Conservation (phyloP, 176 grass and related monocot species). For the Oryza meyeriana region DNA sequence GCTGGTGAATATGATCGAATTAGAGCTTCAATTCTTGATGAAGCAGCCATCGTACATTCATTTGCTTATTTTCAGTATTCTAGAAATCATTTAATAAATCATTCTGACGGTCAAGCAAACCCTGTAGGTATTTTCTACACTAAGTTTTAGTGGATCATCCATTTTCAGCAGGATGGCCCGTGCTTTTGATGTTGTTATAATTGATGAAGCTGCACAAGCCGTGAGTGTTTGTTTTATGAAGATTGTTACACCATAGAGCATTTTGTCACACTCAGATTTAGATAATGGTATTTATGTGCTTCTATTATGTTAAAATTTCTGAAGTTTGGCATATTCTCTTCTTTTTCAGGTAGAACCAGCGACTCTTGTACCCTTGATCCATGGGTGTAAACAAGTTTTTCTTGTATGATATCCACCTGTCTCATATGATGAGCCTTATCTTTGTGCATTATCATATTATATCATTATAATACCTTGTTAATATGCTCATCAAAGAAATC, state of each 20-base stretch:
- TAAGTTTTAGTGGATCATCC: constrained; percentile 91
- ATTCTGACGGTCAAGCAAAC: constrained; percentile 30
- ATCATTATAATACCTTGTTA: constrained; percentile 10
- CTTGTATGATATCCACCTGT: constrained; percentile 55
- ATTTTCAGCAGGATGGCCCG: constrained; percentile 82
- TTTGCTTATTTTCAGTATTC: constrained; percentile 24
- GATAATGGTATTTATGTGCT: constrained; percentile 11
- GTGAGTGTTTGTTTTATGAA: constrained; percentile 49
- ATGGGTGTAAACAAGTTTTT: constrained; percentile 98
- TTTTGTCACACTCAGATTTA: constrained; percentile 13
- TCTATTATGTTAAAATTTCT: constrained; percentile 36
- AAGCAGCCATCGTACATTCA: constrained; percentile 80
- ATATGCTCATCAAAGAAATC: constrained; percentile 1
- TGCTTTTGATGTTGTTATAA: constrained; percentile 94
- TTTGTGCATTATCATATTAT: constrained; percentile 6
- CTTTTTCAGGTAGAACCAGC: constrained; percentile 72
- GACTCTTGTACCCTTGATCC: constrained; percentile 55
- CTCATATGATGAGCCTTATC: constrained; percentile 2
- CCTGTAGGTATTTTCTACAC: constrained; percentile 90
- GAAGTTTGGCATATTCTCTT: constrained; percentile 21
- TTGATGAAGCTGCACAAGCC: constrained; percentile 99
- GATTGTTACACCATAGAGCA: constrained; percentile 10
- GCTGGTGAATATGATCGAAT: constrained; percentile 69
- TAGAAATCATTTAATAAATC: constrained; percentile 17
- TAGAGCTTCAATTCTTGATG: constrained; percentile 77